phyloP scores from a whole-genome alignment of 208 protist species.

The Angomonas deanei region DNA sequence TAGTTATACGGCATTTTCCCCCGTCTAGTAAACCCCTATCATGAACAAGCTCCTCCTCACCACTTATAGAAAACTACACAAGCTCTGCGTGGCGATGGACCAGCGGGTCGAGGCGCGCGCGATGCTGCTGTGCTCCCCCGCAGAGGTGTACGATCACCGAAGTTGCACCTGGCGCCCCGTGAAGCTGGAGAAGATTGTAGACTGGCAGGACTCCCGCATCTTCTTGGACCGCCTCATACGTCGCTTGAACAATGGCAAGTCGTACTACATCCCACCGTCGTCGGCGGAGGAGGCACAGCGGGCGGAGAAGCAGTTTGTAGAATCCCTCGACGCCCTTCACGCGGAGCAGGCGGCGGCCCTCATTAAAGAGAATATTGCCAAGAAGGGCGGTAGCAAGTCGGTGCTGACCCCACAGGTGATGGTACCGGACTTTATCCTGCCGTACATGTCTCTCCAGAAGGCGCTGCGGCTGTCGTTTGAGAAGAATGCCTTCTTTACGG shows the following conservation, averaged over 20 bases:
- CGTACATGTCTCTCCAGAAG: constrained; percentile 28
- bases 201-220: constrained; percentile 46
- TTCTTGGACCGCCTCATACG: constrained; percentile 76
- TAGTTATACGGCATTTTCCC: not conserved
- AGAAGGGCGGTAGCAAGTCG: not conserved
- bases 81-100: constrained; percentile 47
- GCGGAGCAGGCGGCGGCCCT: not conserved
- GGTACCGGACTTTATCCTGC: constrained; percentile 23
- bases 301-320: constrained; percentile 12
- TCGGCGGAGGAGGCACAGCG: constrained; percentile 13
- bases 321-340: not conserved
- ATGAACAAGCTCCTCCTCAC: constrained; percentile 62
- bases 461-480: constrained; percentile 54
- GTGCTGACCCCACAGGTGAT: not conserved
- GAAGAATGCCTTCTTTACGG: constrained; percentile 55
- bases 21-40: constrained; percentile 1
- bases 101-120: constrained; percentile 54
- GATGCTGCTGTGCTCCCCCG: constrained; percentile 46
- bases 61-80: constrained; percentile 69
- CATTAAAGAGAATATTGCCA: not conserved
- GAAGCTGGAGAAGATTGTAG: constrained; percentile 33
- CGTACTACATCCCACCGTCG: constrained; percentile 56
- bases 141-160: constrained; percentile 55
- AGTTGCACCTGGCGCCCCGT: constrained; percentile 40
- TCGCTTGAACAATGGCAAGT: constrained; percentile 50